A percentile compares a stretch with the other conserved stretches of the same genome.
These are phyloP conservation scores for Eremothecium gossypii DNA, from an alignment of 1,139 yeast genomes.

Conservation along the genomic window DNA sequence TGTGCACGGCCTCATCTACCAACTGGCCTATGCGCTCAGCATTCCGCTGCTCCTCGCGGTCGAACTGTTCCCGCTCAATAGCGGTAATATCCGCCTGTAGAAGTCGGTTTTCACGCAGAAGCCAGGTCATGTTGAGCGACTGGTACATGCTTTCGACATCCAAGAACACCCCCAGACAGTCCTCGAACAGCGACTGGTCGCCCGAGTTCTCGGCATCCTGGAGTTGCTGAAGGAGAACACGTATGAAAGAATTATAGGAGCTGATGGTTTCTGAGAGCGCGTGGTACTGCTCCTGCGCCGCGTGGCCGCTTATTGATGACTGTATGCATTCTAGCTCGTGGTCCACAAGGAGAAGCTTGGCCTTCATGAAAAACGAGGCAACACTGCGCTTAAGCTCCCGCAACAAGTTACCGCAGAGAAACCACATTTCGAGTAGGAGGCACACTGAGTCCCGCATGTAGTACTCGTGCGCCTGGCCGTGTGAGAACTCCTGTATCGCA, in stretches of 20 bases:
- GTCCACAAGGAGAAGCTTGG: conserved; percentile 22
- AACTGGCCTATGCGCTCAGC: conserved; percentile 11
- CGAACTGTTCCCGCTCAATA: conserved; percentile 8
- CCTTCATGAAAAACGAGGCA: conserved; percentile 18
- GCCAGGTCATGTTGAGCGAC: conserved; percentile 29
- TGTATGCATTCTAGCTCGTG: conserved; percentile 16
- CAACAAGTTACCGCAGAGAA: conserved; percentile 16
- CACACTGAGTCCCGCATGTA: conserved; percentile 18
- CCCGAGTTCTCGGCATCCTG: conserved; percentile 25
- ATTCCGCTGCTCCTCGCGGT: conserved; percentile 8
- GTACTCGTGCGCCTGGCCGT: background rate
- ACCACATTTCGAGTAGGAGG: conserved; percentile 22
- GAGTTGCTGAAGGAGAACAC: conserved; percentile 28
- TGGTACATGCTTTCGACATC: conserved; percentile 34
- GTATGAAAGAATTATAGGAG: conserved; percentile 25
- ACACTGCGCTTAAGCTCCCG: conserved; percentile 15
- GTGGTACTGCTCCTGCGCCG: conserved; percentile 9
- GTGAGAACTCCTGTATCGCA: conserved; percentile 9
- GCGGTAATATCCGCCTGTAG: conserved; percentile 18
- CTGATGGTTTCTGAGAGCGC: conserved; percentile 12
- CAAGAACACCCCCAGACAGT: conserved; percentile 28
- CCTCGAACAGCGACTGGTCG: conserved; percentile 29
- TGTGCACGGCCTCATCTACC: conserved; percentile 10
- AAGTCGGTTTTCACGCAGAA: conserved; percentile 20
- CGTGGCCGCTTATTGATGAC: conserved; percentile 6